These are phyloP conservation scores for Colletotrichum sansevieriae DNA, from an alignment of 2,329 filamentous ascomycete genomes.

Conservation along the genomic window DNA sequence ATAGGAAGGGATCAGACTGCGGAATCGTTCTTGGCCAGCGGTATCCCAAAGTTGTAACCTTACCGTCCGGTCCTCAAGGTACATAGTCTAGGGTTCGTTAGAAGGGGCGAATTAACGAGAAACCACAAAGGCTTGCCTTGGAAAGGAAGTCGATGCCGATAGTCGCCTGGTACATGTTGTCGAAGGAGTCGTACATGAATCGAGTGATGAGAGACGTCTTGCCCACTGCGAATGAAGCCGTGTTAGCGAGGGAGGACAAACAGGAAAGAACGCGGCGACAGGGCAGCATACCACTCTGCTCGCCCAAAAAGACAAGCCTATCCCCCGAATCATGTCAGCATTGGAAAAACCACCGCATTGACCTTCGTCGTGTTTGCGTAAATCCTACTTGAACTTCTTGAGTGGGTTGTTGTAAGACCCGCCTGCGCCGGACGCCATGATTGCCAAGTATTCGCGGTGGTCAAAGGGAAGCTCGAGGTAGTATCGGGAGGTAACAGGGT, in stretches of 20 bases:
- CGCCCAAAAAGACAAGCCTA: constrained; percentile 96
- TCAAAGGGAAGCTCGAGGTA: constrained; percentile 27
- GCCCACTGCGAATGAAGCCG: constrained; percentile 73
- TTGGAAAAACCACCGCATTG: neutral
- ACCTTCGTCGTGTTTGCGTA: constrained; percentile 1
- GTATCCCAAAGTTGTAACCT: constrained; percentile 99
- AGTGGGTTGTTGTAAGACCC: constrained; percentile 98
- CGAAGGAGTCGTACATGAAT: constrained; percentile 99
- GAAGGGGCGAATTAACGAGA: neutral
- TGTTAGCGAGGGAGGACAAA: constrained; percentile 16
- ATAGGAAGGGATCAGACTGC: constrained; percentile 96
- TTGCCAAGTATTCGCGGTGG: constrained; percentile 31
- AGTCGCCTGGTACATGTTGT: constrained; percentile 99
- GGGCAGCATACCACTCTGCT: constrained; percentile 88
- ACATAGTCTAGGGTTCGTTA: constrained; percentile 82
- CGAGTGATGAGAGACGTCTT: constrained; percentile 99
- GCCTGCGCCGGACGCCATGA: constrained; percentile 79
- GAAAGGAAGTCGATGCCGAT: constrained; percentile 99
- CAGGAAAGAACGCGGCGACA: constrained; percentile 30
- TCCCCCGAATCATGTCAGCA: constrained; percentile 44
- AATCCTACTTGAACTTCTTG: constrained; percentile 97
- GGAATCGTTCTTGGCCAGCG: constrained; percentile 96
- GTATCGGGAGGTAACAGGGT: constrained; percentile 39
- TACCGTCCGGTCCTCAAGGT: constrained; percentile 97
- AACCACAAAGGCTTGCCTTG: constrained; percentile 73